These are phyloP conservation scores for Rheum nobile DNA, from an alignment of 148 eudicot species.

Conservation along the genomic window DNA sequence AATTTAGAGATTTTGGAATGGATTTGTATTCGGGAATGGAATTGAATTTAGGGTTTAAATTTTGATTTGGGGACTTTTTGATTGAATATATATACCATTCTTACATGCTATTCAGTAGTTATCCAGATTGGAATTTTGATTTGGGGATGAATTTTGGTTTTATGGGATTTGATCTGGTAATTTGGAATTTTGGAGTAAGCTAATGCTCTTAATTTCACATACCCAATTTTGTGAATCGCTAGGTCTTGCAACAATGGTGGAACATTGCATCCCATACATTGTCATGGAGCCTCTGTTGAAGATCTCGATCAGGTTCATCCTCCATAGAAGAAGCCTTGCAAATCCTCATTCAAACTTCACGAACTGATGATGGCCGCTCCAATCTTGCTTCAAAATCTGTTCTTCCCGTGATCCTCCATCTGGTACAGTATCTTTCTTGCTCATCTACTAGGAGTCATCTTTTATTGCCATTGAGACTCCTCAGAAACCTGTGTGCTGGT, in stretches of 20 bases:
- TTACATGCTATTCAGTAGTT: too few species aligned
- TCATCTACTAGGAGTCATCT: constrained; percentile 28
- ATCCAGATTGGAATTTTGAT: too few species aligned
- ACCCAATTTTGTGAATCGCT: background rate
- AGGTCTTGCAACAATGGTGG: constrained; percentile 16
- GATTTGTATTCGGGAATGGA: too few species aligned
- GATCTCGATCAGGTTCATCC: constrained; percentile 34
- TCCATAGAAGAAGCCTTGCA: constrained; percentile 35
- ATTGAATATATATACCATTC: too few species aligned
- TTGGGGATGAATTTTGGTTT: too few species aligned
- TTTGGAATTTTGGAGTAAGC: too few species aligned
- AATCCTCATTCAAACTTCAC: constrained; percentile 36
- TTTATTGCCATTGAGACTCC: constrained; percentile 48
- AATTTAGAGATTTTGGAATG: too few species aligned
- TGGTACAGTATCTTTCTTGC: constrained; percentile 26
- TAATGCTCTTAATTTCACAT: background rate
- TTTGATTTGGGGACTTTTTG: too few species aligned
- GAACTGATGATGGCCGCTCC: constrained; percentile 43
- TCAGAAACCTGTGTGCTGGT: constrained; percentile 83
- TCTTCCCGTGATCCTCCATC: constrained; percentile 30
- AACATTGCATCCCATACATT: constrained; percentile 23
- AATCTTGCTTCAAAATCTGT: constrained; percentile 41
- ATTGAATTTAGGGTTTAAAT: too few species aligned
- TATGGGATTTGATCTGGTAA: too few species aligned
- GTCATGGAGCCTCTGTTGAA: constrained; percentile 27